Evolutionary conservation across 257 asterid species (phyloP).

Genomic region (Solanum corneliomulleri): DNA sequence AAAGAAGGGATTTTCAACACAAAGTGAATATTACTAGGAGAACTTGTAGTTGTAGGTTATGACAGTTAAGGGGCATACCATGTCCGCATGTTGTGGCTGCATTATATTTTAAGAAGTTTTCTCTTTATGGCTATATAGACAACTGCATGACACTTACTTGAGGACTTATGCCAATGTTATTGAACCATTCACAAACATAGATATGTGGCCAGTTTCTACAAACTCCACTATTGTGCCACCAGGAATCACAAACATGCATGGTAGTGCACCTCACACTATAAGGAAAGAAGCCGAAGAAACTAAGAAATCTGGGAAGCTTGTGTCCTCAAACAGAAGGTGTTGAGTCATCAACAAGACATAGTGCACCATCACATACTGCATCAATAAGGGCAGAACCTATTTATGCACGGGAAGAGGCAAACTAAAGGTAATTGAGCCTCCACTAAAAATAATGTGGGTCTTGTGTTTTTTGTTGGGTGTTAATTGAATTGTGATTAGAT

Average conservation of each 20-base stretch:
- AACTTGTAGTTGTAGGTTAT: neutral
- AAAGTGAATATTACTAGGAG: neutral
- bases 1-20: neutral
- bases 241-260: neutral
- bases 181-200: neutral
- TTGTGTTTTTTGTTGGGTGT: no score
- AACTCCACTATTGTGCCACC: neutral
- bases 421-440: neutral
- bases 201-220: neutral
- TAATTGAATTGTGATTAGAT: no score
- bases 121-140: neutral
- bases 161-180: neutral
- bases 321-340: no score
- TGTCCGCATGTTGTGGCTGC: neutral
- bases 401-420: neutral
- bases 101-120: no score
- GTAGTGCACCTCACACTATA: neutral
- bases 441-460: no score
- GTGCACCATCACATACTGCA: neutral
- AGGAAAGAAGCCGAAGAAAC: neutral
- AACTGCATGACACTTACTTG: neutral
- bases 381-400: no score
- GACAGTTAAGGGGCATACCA: neutral
- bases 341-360: neutral
- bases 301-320: neutral